Conservation (phyloP, 257 asterid species). For the Plectranthus barbatus region DNA sequence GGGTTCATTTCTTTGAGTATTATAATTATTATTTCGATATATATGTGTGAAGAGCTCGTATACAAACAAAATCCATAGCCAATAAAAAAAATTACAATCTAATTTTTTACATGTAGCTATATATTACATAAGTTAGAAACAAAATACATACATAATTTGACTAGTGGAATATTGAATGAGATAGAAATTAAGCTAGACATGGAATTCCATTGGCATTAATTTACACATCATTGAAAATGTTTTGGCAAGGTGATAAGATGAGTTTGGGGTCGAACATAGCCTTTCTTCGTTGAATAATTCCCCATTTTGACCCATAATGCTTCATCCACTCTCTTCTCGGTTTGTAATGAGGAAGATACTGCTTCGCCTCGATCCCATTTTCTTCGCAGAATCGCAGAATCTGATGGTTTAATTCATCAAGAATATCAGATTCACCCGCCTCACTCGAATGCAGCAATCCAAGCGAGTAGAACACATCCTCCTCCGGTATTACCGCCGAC, state of each 20-base stretch:
- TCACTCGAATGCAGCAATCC: slow-evolving; percentile 20
- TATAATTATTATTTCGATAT: too few relatives aligned
- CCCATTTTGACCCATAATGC: slow-evolving; percentile 42
- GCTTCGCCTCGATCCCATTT: slow-evolving; percentile 23
- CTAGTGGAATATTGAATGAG: too few relatives aligned
- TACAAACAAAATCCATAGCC: too few relatives aligned
- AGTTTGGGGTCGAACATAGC: slow-evolving; percentile 22
- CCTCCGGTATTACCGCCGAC: slow-evolving; percentile 32
- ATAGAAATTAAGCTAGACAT: too few relatives aligned
- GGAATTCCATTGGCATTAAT: too few relatives aligned
- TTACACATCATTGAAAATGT: too few relatives aligned
- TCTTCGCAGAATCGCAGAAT: slow-evolving; percentile 16
- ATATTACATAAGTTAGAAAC: too few relatives aligned
- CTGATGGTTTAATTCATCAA: slow-evolving; percentile 21
- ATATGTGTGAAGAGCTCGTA: too few relatives aligned
- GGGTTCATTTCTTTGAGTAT: too few relatives aligned
- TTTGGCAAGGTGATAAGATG: too few relatives aligned
- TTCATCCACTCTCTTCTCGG: slow-evolving; percentile 31
- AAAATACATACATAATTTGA: slow-evolving; percentile 9
- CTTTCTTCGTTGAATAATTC: slow-evolving; percentile 21
- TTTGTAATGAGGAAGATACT: slow-evolving; percentile 29
- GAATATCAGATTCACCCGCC: background rate
- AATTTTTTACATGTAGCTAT: too few relatives aligned
- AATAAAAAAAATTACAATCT: too few relatives aligned
- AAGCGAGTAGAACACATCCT: slow-evolving; percentile 29